Base-by-base conservation (phyloP, 2,329 filamentous ascomycete species). In the Microsporum ferrugineum region DNA sequence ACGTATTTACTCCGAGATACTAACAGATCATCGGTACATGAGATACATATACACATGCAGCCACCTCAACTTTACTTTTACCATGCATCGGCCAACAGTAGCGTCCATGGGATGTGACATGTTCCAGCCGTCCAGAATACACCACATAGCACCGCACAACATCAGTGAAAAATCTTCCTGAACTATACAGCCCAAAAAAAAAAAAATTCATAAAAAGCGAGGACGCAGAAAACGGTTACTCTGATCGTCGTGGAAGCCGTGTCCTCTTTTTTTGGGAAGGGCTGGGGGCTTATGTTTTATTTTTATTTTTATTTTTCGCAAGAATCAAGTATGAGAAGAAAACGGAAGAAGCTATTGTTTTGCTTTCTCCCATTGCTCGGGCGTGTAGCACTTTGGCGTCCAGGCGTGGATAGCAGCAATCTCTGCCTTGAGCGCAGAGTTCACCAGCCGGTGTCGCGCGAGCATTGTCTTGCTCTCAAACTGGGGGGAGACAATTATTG, bases 371-470 rank as follows among this genome's bases (percentile, higher is more conserved):
- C 88, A 95, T 78, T 96, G 89, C 69, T 91, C 89, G 0, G 89
- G 89, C 6, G 91, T 96, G 77, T 91, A 88, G 73, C 91, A 96
- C 76, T 91, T 95, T 33, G 91, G 89, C 61, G 89, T 95, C 91
- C 91, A 96, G 43, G 91, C 91, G 78, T 96, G 91, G 68, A 96
- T 95, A 65, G 83, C 84, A 14, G 89, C 88, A 72, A 96, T 95
- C 77, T 96, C 91, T 55, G 86, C 83, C 77, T 91, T 92, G 68
- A 96, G 79, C 3, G 85, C 85, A 14, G 82, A 82, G 75, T 96
- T 96, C 68, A 95, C 91, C 64, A 95, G 81, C 49, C 91, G 85
- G 75, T 96, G 89, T 61, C 91, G 83, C 71, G 90, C 90, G 62
- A 96, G 84, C 59, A 88, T 88, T 70, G 78, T 88, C 73, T 88